Evolutionary conservation across 352 stramenopile genomes (phyloP).

Genomic region (Phytopythium delawarense): DNA sequence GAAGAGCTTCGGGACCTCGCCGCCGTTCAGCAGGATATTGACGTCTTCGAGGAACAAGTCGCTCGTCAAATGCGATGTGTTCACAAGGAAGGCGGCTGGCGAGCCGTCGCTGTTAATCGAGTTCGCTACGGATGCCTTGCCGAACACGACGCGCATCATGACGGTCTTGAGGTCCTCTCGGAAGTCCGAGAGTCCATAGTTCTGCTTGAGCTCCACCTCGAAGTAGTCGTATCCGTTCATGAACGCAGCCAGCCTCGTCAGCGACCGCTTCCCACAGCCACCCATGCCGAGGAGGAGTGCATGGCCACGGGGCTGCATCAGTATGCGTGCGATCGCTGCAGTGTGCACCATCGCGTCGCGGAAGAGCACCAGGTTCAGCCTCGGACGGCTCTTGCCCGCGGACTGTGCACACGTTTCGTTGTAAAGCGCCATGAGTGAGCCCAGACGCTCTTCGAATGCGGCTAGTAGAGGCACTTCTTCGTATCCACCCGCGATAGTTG

Average conservation of each 20-base stretch:
- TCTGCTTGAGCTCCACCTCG: slow-evolving; percentile 84
- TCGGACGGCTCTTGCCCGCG: neutral
- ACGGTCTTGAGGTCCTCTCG: slow-evolving; percentile 80
- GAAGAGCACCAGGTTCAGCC: slow-evolving; percentile 72
- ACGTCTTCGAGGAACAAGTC: slow-evolving; percentile 85
- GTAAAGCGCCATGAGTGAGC: slow-evolving; percentile 40
- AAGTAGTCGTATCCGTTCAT: slow-evolving; percentile 69
- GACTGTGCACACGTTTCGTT: slow-evolving; percentile 17
- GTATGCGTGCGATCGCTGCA: slow-evolving; percentile 76
- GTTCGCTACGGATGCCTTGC: slow-evolving; percentile 8
- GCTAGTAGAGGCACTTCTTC: slow-evolving; percentile 14
- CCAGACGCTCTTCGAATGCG: slow-evolving; percentile 57
- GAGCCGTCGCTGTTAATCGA: neutral
- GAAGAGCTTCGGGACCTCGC: slow-evolving; percentile 86
- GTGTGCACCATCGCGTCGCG: slow-evolving; percentile 83
- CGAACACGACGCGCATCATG: slow-evolving; percentile 45
- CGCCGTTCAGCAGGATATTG: slow-evolving; percentile 86
- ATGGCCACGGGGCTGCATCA: slow-evolving; percentile 84
- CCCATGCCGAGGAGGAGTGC: slow-evolving; percentile 86
- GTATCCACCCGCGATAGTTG: neutral
- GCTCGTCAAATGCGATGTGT: slow-evolving; percentile 80
- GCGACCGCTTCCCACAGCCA: slow-evolving; percentile 78
- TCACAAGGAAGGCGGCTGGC: slow-evolving; percentile 76
- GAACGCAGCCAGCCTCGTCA: slow-evolving; percentile 74
- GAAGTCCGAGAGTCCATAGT: slow-evolving; percentile 83